These are phyloP conservation scores for Lizonia empirigonia DNA, from an alignment of 2,329 filamentous ascomycete genomes.

Conservation along the genomic window DNA sequence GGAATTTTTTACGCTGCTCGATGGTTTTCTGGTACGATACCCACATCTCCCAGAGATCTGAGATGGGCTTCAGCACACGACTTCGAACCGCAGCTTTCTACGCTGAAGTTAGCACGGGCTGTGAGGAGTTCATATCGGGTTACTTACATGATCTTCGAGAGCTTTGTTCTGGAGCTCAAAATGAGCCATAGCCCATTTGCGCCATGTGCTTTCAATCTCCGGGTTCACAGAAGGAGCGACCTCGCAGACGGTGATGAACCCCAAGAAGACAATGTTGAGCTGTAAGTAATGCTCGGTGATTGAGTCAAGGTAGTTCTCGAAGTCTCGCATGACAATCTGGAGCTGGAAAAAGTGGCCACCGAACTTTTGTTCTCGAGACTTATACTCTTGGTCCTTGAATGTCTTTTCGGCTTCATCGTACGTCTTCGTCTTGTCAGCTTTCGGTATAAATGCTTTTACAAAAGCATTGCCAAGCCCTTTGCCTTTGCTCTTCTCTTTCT, in stretches of 20 bases:
- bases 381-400: conserved; percentile 81
- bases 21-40: conserved; percentile 86
- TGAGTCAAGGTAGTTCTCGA: conserved; percentile 90
- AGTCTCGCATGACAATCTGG: conserved; percentile 89
- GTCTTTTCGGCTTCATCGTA: conserved; percentile 66
- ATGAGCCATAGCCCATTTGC: conserved; percentile 85
- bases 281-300: conserved; percentile 79
- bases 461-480: conserved; percentile 68
- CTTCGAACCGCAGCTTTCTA: conserved; percentile 71
- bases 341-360: conserved; percentile 90
- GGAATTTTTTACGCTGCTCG: conserved; percentile 92
- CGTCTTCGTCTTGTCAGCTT: conserved; percentile 82
- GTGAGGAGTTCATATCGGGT: background rate
- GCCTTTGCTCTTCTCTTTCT: conserved; percentile 44
- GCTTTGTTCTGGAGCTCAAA: conserved; percentile 83
- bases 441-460: conserved; percentile 86
- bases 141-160: conserved; percentile 79
- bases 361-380: conserved; percentile 82
- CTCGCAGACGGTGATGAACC: conserved; percentile 82
- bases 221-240: conserved; percentile 65
- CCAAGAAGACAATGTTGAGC: conserved; percentile 78
- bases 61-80: conserved; percentile 83
- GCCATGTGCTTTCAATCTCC: conserved; percentile 93
- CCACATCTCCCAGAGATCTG: conserved; percentile 77
- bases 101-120: conserved; percentile 17